A percentile compares a stretch with the other conserved stretches of the same genome.
These are phyloP conservation scores for Cladophialophora yegresii DNA, from an alignment of 2,329 filamentous ascomycete species.

Conservation along the genomic window DNA sequence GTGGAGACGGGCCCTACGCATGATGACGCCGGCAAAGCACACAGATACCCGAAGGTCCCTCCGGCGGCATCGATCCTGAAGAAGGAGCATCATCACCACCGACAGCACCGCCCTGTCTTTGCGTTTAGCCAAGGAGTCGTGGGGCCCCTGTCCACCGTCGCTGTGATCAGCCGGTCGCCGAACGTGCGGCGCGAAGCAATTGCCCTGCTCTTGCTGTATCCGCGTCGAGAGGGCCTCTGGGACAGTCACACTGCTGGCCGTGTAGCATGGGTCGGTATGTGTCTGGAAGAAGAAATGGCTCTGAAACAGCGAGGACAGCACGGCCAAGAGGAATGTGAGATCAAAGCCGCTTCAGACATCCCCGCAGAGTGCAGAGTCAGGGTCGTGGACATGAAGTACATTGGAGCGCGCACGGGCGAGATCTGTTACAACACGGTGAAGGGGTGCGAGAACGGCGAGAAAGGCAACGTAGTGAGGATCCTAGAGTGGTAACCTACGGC, in stretches of 20 bases:
- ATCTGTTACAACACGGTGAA: constrained; percentile 4
- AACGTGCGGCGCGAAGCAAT: constrained; percentile 36
- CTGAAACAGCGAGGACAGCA: not conserved
- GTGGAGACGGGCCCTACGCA: not conserved
- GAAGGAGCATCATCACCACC: not conserved
- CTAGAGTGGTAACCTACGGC: not conserved
- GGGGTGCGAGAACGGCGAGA: not conserved
- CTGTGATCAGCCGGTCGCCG: constrained; percentile 36
- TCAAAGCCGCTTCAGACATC: constrained; percentile 9
- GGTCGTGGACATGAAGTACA: constrained; percentile 11
- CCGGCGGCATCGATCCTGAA: constrained; percentile 3
- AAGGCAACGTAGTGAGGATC: not conserved
- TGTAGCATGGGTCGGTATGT: constrained; percentile 5
- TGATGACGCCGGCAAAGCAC: not conserved
- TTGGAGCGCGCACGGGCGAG: constrained; percentile 8
- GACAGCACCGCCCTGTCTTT: constrained; percentile 13
- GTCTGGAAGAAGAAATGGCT: constrained; percentile 15
- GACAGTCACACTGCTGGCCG: constrained; percentile 12
- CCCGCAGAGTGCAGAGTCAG: constrained; percentile 15
- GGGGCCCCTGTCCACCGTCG: constrained; percentile 22
- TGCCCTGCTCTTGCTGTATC: constrained; percentile 23
- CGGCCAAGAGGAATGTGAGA: not conserved
- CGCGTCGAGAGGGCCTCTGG: constrained; percentile 18
- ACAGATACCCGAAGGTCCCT: not conserved
- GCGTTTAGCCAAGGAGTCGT: constrained; percentile 19